These are phyloP conservation scores for Thalia dealbata DNA, from an alignment of 176 grass and related monocot genomes.

Conservation along the genomic window DNA sequence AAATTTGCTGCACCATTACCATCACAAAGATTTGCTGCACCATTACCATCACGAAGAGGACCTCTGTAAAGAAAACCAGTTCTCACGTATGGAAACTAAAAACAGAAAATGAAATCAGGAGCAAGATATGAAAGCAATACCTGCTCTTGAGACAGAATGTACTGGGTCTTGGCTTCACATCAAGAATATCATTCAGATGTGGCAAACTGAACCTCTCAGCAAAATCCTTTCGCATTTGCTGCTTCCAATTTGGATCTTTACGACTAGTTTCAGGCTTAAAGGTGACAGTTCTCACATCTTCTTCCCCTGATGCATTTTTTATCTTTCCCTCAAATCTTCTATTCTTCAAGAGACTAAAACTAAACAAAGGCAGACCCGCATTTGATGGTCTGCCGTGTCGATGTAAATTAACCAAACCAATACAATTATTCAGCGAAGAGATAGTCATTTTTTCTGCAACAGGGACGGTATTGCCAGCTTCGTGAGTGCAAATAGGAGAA, in stretches of 20 bases:
- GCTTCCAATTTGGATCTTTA: constrained; percentile 60
- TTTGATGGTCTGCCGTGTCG: background rate
- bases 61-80: constrained; percentile 34
- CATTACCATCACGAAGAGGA: constrained; percentile 33
- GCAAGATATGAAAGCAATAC: constrained; percentile 22
- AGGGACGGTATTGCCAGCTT: background rate
- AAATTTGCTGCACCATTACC: constrained; percentile 31
- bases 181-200: constrained; percentile 80
- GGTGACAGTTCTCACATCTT: constrained; percentile 25
- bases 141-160: constrained; percentile 78
- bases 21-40: constrained; percentile 29
- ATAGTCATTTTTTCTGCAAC: background rate
- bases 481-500: background rate
- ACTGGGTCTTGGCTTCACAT: constrained; percentile 62
- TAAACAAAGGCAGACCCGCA: background rate
- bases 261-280: constrained; percentile 48
- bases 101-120: background rate
- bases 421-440: background rate
- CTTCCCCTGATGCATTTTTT: constrained; percentile 10
- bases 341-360: constrained; percentile 4
- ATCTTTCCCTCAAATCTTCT: constrained; percentile 20
- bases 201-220: constrained; percentile 60
- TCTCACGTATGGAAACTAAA: background rate
- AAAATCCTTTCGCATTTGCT: constrained; percentile 67
- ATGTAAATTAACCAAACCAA: background rate